These are phyloP conservation scores for Camelina sativa DNA, from an alignment of 345 rosid genomes.

Conservation along the genomic window DNA sequence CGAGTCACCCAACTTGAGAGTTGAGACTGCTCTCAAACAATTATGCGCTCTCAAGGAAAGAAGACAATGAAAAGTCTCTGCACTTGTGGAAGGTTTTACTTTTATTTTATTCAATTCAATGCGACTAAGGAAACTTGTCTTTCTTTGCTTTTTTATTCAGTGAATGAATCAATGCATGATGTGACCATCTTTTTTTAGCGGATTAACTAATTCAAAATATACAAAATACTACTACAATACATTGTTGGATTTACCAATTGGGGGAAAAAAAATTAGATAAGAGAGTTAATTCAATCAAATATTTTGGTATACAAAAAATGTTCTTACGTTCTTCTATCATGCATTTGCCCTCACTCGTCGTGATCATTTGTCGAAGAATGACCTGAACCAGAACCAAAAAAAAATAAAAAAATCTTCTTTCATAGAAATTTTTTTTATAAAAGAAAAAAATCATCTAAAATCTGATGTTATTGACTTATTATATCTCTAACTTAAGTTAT, in stretches of 20 bases:
- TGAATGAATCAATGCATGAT: slow-evolving; percentile 9
- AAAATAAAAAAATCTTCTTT: too few species aligned
- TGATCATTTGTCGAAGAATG: too few species aligned
- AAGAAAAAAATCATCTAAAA: too few species aligned
- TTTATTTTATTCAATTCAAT: neutral
- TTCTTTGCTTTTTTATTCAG: neutral
- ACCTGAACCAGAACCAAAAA: too few species aligned
- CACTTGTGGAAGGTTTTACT: slow-evolving; percentile 14
- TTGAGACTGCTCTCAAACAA: neutral
- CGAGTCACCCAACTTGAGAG: neutral
- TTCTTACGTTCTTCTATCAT: neutral
- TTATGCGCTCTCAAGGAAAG: neutral
- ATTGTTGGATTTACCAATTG: neutral
- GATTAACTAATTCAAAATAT: too few species aligned
- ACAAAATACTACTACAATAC: too few species aligned
- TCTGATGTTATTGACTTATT: neutral
- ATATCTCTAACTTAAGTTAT: neutral
- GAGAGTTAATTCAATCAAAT: neutral
- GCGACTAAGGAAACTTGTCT: neutral
- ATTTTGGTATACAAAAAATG: neutral
- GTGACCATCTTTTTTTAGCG: neutral
- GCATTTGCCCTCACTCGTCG: too few species aligned
- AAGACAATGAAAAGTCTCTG: slow-evolving; percentile 32
- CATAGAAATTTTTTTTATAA: too few species aligned
- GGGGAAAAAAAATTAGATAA: neutral